Percentiles rank a stretch among this genome's conserved stretches.
Conservation (phyloP, 2,329 filamentous ascomycete genomes). For the Chaetomium strumarium region DNA sequence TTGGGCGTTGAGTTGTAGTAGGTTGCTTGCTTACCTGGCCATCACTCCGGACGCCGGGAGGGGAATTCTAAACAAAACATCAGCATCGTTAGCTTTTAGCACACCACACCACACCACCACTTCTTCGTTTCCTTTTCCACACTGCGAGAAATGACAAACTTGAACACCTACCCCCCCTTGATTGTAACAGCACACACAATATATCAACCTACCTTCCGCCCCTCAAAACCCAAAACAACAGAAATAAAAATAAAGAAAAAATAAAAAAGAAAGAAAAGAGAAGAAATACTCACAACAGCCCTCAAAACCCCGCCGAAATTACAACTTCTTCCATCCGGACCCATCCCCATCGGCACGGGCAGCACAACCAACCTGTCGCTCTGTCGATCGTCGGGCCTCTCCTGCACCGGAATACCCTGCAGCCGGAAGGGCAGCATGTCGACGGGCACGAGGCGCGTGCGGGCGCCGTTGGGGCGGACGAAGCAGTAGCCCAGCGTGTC, state of each 20-base stretch:
- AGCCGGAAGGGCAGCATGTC: conserved; percentile 43
- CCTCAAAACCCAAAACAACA: too few relatives aligned
- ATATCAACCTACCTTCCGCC: too few relatives aligned
- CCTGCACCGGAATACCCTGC: conserved; percentile 37
- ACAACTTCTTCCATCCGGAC: conserved; percentile 34
- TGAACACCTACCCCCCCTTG: too few relatives aligned
- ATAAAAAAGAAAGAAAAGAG: too few relatives aligned
- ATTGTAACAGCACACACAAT: too few relatives aligned
- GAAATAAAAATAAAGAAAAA: background rate
- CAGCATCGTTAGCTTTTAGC: background rate
- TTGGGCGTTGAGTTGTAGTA: too few relatives aligned
- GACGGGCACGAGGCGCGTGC: conserved; percentile 50
- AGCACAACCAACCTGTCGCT: conserved; percentile 40
- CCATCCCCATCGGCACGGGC: conserved; percentile 35
- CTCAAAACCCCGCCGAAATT: conserved; percentile 32
- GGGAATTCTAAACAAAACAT: background rate
- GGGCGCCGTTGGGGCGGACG: conserved; percentile 47
- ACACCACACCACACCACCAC: too few relatives aligned
- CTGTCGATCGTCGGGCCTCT: conserved; percentile 26
- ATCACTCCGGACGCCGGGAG: background rate
- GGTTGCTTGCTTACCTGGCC: background rate
- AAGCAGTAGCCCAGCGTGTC: conserved; percentile 46
- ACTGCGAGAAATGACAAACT: too few relatives aligned
- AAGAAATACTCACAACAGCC: conserved; percentile 29
- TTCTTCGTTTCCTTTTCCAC: background rate